These are phyloP conservation scores for Pneumocystis wakefieldiae DNA, from an alignment of 1,139 yeast species.

Conservation along the genomic window DNA sequence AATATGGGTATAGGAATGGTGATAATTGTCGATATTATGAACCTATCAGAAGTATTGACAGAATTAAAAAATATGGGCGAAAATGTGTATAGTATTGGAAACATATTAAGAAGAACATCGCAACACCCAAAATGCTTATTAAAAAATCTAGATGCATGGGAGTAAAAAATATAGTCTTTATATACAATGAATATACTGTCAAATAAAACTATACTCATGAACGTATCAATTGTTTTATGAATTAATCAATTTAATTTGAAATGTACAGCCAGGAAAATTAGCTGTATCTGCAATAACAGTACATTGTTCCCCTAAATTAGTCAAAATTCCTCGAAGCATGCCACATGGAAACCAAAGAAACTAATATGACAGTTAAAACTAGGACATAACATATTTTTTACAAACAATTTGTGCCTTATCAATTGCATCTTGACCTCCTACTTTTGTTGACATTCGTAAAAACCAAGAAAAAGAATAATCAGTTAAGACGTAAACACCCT, in stretches of 20 bases:
- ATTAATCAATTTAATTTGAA: conserved; percentile 1
- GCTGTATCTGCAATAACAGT: conserved; percentile 53
- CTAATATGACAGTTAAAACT: conserved; percentile 1
- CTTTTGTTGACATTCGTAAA: conserved; percentile 38
- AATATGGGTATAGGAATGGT: conserved; percentile 98
- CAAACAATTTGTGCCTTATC: conserved; percentile 31
- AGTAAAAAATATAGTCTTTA: background rate
- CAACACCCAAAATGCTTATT: conserved; percentile 13
- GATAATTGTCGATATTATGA: conserved; percentile 48
- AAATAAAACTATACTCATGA: background rate
- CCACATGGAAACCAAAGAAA: conserved; percentile 77
- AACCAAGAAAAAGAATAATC: conserved; percentile 51
- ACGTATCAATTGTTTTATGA: background rate
- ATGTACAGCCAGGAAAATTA: conserved; percentile 17
- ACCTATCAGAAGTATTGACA: conserved; percentile 43
- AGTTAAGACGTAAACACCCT: conserved; percentile 59
- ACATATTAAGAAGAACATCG: conserved; percentile 32
- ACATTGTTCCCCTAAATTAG: conserved; percentile 55
- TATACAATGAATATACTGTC: background rate
- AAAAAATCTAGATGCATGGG: conserved; percentile 12
- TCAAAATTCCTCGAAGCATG: conserved; percentile 61
- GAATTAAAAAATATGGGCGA: conserved; percentile 55
- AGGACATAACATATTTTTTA: conserved; percentile 1
- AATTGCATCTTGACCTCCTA: conserved; percentile 35
- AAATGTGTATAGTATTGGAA: conserved; percentile 65